phyloP scores from a whole-genome alignment of 1,139 yeast species.

The Suhomyces guaymorum region DNA sequence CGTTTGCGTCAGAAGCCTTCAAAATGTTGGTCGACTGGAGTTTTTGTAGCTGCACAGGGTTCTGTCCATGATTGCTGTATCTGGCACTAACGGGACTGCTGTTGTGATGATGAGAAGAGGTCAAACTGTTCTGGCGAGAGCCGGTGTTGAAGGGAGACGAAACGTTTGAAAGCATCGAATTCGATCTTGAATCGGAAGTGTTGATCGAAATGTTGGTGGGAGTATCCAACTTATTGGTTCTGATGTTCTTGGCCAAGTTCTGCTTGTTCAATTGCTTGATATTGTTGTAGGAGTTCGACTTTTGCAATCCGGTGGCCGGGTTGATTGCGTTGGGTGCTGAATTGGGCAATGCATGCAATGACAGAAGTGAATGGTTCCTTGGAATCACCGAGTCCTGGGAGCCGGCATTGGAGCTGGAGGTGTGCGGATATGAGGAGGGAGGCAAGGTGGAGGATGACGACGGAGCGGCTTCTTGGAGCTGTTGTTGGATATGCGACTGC shows the following conservation, averaged over 20 bases:
- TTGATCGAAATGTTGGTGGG: conserved; percentile 26
- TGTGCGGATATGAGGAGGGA: conserved; percentile 7
- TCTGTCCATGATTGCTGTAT: conserved; percentile 6
- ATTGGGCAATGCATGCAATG: conserved; percentile 7
- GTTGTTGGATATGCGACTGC: conserved; percentile 1
- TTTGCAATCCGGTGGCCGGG: conserved; percentile 5
- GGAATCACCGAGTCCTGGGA: conserved; percentile 10
- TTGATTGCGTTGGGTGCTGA: conserved; percentile 6
- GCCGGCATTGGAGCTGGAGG: conserved; percentile 5
- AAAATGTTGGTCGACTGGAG: conserved; percentile 12
- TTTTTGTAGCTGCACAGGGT: conserved; percentile 8
- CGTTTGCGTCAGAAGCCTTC: conserved; percentile 24
- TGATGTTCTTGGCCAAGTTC: conserved; percentile 29
- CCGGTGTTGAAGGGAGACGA: conserved; percentile 1
- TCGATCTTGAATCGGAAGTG: conserved; percentile 5
- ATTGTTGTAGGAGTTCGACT: conserved; percentile 19
- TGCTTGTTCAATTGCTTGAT: conserved; percentile 20
- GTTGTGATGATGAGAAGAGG: conserved; percentile 4
- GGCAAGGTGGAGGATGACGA: conserved; percentile 6
- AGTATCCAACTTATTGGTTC: conserved; percentile 32
- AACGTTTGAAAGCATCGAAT: conserved; percentile 3
- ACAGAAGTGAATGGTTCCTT: conserved; percentile 9
- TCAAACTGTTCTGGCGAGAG: conserved; percentile 9
- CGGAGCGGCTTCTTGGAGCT: conserved; percentile 2
- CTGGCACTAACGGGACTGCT: conserved; percentile 5